Evolutionary conservation across 2,329 filamentous ascomycete genomes (phyloP).

Genomic region (Thermomyces lanuginosus): DNA sequence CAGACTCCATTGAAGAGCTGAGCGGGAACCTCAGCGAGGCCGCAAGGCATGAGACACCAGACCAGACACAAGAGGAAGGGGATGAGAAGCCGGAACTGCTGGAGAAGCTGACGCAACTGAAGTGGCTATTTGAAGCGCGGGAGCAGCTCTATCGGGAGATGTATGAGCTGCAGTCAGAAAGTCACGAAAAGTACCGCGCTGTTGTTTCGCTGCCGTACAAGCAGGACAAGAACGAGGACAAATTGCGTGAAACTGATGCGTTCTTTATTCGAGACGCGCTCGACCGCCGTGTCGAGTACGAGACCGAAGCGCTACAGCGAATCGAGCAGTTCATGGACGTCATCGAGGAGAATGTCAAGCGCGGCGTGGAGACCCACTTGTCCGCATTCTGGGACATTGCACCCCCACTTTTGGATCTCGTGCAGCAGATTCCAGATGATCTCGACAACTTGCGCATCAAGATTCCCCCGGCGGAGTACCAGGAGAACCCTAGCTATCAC

Average conservation of each 20-base stretch:
- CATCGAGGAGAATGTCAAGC: constrained; percentile 68
- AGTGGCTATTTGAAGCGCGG: constrained; percentile 93
- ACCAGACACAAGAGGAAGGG: constrained; percentile 82
- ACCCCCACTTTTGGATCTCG: constrained; percentile 57
- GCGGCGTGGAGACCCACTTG: constrained; percentile 79
- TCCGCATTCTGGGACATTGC: constrained; percentile 97
- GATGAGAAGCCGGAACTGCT: constrained; percentile 87
- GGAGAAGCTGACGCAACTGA: constrained; percentile 84
- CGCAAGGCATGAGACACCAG: constrained; percentile 51
- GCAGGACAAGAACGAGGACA: constrained; percentile 55
- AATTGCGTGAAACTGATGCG: constrained; percentile 57
- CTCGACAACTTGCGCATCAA: constrained; percentile 49
- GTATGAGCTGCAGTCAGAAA: constrained; percentile 68
- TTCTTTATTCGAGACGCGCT: constrained; percentile 71
- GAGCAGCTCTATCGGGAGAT: constrained; percentile 72
- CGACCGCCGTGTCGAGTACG: constrained; percentile 54
- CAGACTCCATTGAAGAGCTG: constrained; percentile 61
- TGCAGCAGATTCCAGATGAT: constrained; percentile 57
- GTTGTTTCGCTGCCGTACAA: constrained; percentile 73
- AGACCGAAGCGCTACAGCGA: constrained; percentile 55
- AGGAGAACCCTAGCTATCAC: constrained; percentile 71
- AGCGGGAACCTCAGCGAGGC: constrained; percentile 57
- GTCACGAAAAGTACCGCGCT: constrained; percentile 71
- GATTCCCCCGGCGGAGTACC: constrained; percentile 62
- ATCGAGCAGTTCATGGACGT: constrained; percentile 61